phyloP scores from a whole-genome alignment of 345 rosid species.

The Viola odorata region DNA sequence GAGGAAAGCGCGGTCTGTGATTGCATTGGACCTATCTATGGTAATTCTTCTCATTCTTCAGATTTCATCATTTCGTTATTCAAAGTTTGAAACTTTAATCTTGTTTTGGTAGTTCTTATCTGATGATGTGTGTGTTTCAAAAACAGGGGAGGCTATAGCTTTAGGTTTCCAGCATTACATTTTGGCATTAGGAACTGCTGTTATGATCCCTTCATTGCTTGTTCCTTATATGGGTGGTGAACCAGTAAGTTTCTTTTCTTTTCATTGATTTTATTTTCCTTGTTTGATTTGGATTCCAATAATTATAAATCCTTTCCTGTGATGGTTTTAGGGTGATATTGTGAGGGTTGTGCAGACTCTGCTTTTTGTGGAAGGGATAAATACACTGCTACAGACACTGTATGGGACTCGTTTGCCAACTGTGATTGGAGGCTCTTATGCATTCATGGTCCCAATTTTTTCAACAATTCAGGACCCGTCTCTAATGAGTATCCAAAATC shows the following conservation, averaged over 20 bases:
- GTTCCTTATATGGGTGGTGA: constrained; percentile 96
- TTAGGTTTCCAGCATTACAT: constrained; percentile 94
- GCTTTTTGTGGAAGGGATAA: constrained; percentile 84
- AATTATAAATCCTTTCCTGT: neutral
- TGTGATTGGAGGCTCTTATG: constrained; percentile 94
- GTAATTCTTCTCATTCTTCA: too few species aligned
- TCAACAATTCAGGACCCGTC: constrained; percentile 87
- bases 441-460: constrained; percentile 92
- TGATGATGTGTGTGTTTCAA: constrained; percentile 15
- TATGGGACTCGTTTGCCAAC: constrained; percentile 93
- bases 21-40: too few species aligned
- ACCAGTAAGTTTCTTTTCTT: constrained; percentile 48
- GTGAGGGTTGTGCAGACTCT: constrained; percentile 92
- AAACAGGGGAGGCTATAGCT: constrained; percentile 84
- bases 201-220: constrained; percentile 97
- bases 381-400: constrained; percentile 84
- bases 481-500: constrained; percentile 60
- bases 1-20: too few species aligned
- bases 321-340: constrained; percentile 71
- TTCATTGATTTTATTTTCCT: too few species aligned
- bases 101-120: neutral
- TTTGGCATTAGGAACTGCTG: constrained; percentile 94
- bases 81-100: neutral
- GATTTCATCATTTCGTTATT: neutral
- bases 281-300: too few species aligned